These are phyloP conservation scores for Scutellaria minor DNA, from an alignment of 257 asterid genomes.

Conservation along the genomic window DNA sequence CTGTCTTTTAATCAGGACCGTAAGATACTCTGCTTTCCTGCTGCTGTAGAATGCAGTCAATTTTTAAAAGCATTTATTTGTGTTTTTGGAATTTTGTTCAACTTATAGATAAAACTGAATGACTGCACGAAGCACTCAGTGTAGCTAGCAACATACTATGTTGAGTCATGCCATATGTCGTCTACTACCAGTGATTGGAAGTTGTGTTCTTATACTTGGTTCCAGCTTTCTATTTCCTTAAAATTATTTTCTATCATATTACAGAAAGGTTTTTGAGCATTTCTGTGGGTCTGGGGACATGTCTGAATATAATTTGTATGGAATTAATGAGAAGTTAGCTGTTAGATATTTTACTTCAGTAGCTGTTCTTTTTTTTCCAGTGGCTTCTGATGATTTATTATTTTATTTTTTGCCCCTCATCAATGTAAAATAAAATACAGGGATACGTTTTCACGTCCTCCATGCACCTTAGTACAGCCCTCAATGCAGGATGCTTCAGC, in stretches of 20 bases:
- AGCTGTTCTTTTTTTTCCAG: conserved; percentile 19
- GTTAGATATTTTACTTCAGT: conserved; percentile 22
- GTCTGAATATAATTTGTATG: conserved; percentile 16
- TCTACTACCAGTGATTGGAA: conserved; percentile 19
- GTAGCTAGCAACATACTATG: not conserved
- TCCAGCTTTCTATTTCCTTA: conserved; percentile 12
- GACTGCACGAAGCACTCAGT: conserved; percentile 22
- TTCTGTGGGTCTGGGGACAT: conserved; percentile 27
- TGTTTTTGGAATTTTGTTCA: conserved; percentile 20
- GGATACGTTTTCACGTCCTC: conserved; percentile 92
- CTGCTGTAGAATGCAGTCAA: conserved; percentile 14
- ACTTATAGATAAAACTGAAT: conserved; percentile 11
- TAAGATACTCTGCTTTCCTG: conserved; percentile 12
- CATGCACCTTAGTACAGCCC: conserved; percentile 95
- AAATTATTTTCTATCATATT: conserved; percentile 1
- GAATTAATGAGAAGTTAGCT: conserved; percentile 8
- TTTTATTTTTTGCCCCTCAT: conserved; percentile 30
- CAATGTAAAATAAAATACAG: conserved; percentile 55
- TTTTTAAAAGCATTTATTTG: not conserved
- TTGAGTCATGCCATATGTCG: conserved; percentile 8
- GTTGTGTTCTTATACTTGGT: conserved; percentile 28
- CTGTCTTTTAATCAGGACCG: not conserved
- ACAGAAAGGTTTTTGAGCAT: conserved; percentile 1
- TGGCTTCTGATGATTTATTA: conserved; percentile 24
- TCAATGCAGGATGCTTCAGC: conserved; percentile 63